Percentiles rank a stretch among this genome's conserved stretches.
These are phyloP conservation scores for Blastobotrys petasosporus DNA, from an alignment of 1,139 yeast species.

Conservation along the genomic window DNA sequence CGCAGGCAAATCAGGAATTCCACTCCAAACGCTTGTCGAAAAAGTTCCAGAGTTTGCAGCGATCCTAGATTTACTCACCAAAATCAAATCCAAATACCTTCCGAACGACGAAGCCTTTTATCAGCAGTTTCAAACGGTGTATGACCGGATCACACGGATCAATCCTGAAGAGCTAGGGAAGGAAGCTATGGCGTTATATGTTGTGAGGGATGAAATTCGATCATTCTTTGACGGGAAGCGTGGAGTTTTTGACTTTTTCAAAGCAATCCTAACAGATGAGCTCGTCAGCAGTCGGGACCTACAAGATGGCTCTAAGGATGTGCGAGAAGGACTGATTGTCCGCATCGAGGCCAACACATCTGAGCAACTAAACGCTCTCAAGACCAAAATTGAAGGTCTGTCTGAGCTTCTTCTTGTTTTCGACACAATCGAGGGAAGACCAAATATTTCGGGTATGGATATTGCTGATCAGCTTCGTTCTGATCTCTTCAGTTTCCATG, in stretches of 20 bases:
- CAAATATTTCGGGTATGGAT: not conserved
- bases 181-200: not conserved
- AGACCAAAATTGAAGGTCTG: constrained; percentile 5
- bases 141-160: not conserved
- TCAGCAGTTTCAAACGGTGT: constrained; percentile 1
- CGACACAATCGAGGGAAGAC: not conserved
- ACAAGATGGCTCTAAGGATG: not conserved
- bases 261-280: no score
- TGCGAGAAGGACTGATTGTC: not conserved
- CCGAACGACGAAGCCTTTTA: no score
- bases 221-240: no score
- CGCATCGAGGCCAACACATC: not conserved
- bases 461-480: constrained; percentile 1
- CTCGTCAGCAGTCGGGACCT: no score
- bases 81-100: not conserved
- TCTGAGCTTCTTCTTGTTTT: not conserved
- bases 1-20: not conserved
- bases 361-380: not conserved
- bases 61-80: not conserved
- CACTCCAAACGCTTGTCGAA: no score
- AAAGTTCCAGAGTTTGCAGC: constrained; percentile 2
- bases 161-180: not conserved
- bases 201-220: constrained; percentile 1
- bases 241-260: no score
- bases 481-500: no score